Percentiles rank a stretch among this genome's conserved stretches.
These are phyloP conservation scores for Phytophthora citricola DNA, from an alignment of 352 stramenopile species.

Conservation along the genomic window DNA sequence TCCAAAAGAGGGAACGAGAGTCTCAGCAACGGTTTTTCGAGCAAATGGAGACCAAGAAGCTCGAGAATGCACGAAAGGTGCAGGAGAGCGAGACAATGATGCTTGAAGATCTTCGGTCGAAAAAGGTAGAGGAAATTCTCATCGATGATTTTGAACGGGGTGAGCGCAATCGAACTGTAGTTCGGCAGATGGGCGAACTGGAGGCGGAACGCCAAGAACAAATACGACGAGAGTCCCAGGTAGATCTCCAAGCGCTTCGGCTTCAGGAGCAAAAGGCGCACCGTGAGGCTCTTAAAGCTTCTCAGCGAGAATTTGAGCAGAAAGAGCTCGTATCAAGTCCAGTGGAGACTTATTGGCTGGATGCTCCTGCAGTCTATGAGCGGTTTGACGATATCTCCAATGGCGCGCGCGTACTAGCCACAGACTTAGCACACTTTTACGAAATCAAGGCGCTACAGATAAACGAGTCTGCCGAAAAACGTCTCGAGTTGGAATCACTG, in stretches of 20 bases:
- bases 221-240: constrained; percentile 46
- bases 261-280: constrained; percentile 55
- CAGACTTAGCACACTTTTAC: constrained; percentile 67
- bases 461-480: constrained; percentile 46
- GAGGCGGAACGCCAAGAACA: constrained; percentile 58
- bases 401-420: constrained; percentile 47
- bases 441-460: constrained; percentile 62
- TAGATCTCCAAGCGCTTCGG: constrained; percentile 56
- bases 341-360: constrained; percentile 63
- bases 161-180: constrained; percentile 46
- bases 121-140: constrained; percentile 51
- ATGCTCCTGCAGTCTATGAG: constrained; percentile 43
- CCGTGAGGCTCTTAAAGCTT: constrained; percentile 61
- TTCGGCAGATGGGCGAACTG: constrained; percentile 53
- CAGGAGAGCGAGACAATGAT: constrained; percentile 64
- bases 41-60: constrained; percentile 67
- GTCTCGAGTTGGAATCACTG: constrained; percentile 40
- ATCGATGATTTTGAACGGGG: constrained; percentile 37
- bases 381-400: constrained; percentile 44
- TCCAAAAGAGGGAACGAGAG: constrained; percentile 55
- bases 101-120: constrained; percentile 59
- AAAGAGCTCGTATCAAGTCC: constrained; percentile 68
- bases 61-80: constrained; percentile 36
- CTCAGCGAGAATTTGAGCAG: constrained; percentile 71
- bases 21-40: constrained; percentile 59